Evolutionary conservation across 257 asterid genomes (phyloP), one percentile per base, ranked within the genome.

Genomic region (Nicotiana noctiflora): DNA sequence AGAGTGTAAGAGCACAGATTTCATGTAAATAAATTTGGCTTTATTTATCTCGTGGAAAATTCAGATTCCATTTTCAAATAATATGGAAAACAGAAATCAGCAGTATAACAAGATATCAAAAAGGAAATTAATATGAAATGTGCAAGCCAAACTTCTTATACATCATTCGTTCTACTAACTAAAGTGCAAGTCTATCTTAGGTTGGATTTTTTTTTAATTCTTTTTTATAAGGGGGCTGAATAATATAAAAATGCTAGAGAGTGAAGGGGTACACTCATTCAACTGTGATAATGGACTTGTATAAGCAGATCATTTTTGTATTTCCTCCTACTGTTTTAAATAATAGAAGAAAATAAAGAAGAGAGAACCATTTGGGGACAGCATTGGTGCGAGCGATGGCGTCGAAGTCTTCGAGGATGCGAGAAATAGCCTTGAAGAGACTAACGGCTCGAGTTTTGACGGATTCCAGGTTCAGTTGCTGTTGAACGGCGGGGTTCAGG

Each of bases 391-490:
- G 95, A 55, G 94, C 88, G 25, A 93, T 88, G 51, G 87, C 90
- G 75, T 93, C 97, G 62, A 89, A 90, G 8, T 95, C 99, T 76
- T 93, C 96, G 61, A 93, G 97, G 84, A 93, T 95, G 86, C 98
- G 98, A 87, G 97, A 85, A 84, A 95, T 93, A 77, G 99, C 94
- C 80, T 93, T 95, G 92, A 77, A 91, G 66, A 95, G 93, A 83
- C 97, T 92, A 86, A 87, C 85, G 17, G 99, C 99, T 62, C 99
- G 94, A 74, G 98, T 95, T 87, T 90, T 95, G n/a, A 95, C 92
- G 6, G 96, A 91, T 56, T 95, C 97, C 61, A 95, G 97, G 89
- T 95, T 95, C 80, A 95, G 96, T 85, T 93, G 98, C 82, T 92
- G 97, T 79, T 95, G 98, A 74, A 95, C 93, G 40, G 94, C 96